Percentiles rank a stretch among this genome's conserved stretches.
Conservation (phyloP, 768 basidiomycete genomes). For the Boletus vermiculosoides region DNA sequence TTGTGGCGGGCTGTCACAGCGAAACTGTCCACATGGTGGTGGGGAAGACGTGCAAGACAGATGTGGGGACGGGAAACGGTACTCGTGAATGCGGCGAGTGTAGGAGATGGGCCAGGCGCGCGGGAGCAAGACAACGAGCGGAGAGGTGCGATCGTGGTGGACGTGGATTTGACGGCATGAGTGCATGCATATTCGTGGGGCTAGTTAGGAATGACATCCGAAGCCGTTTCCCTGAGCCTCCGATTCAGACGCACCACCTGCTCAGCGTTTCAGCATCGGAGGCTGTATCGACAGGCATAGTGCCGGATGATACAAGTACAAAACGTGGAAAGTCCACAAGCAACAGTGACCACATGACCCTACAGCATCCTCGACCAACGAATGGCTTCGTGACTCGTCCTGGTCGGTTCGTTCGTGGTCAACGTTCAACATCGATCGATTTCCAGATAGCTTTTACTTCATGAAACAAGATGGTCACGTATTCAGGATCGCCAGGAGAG, state of each 20-base stretch:
- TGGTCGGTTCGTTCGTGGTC: background rate
- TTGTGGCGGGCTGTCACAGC: slow-evolving; percentile 11
- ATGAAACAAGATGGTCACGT: background rate
- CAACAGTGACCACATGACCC: background rate
- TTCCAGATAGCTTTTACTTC: background rate
- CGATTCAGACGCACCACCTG: background rate
- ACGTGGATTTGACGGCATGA: slow-evolving; percentile 15
- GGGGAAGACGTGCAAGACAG: slow-evolving; percentile 9
- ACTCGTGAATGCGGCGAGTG: slow-evolving; percentile 35
- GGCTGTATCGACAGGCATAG: background rate
- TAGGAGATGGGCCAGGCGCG: slow-evolving; percentile 19
- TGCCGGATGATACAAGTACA: background rate
- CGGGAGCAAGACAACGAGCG: slow-evolving; percentile 19
- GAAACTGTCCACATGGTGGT: slow-evolving; percentile 5
- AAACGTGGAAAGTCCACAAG: background rate
- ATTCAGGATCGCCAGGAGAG: background rate
- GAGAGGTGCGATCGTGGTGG: slow-evolving; percentile 30
- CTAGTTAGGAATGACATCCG: background rate
- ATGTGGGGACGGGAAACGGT: slow-evolving; percentile 20
- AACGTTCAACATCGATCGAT: background rate
- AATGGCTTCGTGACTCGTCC: background rate
- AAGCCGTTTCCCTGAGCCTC: background rate
- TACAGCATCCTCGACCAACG: background rate
- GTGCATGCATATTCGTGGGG: background rate
- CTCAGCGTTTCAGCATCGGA: background rate